phyloP scores from a whole-genome alignment of 2,329 filamentous ascomycete genomes.

The Taxawa tesnikishii region DNA sequence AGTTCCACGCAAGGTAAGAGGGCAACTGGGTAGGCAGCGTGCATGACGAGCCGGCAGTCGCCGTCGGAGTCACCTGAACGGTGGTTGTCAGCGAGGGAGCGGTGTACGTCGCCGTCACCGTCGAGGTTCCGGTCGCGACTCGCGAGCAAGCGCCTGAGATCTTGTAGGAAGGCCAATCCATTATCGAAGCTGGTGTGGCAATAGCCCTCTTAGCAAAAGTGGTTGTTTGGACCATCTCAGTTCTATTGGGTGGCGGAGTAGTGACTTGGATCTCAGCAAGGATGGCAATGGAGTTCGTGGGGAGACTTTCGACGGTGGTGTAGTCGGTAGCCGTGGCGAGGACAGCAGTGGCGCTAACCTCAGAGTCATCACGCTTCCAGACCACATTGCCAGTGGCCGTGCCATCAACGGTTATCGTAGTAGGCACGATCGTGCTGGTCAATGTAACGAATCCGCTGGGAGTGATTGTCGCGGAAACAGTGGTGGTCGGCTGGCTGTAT shows the following conservation, averaged over 20 bases:
- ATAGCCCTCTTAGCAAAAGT: neutral
- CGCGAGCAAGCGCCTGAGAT: conserved; percentile 8
- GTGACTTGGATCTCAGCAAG: neutral
- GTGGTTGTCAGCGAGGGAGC: conserved; percentile 1
- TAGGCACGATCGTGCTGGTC: too few relatives aligned
- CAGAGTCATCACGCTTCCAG: too few relatives aligned
- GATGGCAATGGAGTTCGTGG: neutral
- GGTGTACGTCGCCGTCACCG: conserved; percentile 1
- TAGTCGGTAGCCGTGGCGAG: neutral
- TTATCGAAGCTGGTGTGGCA: conserved; percentile 4
- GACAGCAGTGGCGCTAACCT: too few relatives aligned
- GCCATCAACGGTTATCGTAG: too few relatives aligned
- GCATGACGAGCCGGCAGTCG: neutral
- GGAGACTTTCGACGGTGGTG: neutral
- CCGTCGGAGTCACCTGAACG: neutral
- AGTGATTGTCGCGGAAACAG: neutral
- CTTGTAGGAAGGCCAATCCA: conserved; percentile 3
- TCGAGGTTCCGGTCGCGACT: conserved; percentile 7
- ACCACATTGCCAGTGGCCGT: too few relatives aligned
- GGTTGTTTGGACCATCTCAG: neutral
- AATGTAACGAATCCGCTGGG: neutral
- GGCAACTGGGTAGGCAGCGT: neutral
- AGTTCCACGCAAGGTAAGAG: neutral
- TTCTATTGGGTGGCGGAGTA: neutral
- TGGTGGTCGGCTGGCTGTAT: neutral